Conservation (phyloP, 345 rosid species). For the Bruguiera sexangula region DNA sequence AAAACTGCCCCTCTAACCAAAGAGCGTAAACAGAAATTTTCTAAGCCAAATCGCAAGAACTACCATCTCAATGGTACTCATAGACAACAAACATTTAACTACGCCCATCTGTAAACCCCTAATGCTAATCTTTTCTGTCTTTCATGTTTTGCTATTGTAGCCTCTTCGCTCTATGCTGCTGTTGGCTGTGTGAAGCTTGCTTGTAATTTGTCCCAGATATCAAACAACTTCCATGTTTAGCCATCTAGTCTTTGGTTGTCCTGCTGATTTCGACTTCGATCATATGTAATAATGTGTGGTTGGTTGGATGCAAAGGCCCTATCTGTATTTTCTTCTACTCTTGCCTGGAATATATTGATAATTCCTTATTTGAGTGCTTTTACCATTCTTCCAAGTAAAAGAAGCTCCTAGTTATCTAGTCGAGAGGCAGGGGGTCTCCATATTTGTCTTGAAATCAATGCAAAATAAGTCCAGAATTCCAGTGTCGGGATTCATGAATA, state of each 20-base stretch:
- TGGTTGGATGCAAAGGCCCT: neutral
- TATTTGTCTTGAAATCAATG: neutral
- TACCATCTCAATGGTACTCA: too few relatives aligned
- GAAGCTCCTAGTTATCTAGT: neutral
- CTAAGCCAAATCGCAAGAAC: too few relatives aligned
- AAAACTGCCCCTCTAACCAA: neutral
- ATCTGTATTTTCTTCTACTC: neutral
- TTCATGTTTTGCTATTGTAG: constrained; percentile 25
- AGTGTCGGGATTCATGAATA: neutral
- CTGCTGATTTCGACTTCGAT: neutral
- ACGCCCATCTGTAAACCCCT: neutral
- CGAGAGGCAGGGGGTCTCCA: too few relatives aligned
- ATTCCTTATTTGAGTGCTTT: neutral
- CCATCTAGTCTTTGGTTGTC: neutral
- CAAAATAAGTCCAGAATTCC: neutral
- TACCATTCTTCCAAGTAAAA: neutral
- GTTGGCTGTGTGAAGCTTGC: constrained; percentile 65
- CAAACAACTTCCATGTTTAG: neutral
- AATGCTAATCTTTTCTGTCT: neutral
- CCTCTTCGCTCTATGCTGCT: constrained; percentile 64
- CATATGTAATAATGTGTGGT: constrained; percentile 2
- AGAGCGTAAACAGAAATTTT: too few relatives aligned
- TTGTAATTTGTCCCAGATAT: constrained; percentile 14
- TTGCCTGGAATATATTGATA: neutral
- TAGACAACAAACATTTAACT: neutral